A percentile compares a stretch with the other conserved stretches of the same genome.
Conservation (phyloP, 1,284 basidiomycete genomes). For the Leccinum variabile region DNA sequence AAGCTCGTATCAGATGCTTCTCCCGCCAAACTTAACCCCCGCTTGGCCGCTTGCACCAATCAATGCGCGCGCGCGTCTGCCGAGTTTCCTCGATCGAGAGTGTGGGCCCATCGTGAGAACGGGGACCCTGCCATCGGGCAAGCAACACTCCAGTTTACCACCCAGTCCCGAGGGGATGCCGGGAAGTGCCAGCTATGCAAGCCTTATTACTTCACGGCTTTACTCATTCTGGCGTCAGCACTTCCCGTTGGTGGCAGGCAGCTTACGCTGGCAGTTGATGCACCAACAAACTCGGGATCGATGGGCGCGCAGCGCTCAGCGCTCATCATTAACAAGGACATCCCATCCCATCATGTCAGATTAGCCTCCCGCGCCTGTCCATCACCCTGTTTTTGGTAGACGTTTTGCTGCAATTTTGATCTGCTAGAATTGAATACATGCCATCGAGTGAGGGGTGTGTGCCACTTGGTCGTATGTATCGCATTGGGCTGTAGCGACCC, state of each 20-base stretch:
- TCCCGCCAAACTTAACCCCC: conserved; percentile 17
- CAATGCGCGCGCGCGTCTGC: neutral
- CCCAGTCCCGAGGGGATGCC: conserved; percentile 26
- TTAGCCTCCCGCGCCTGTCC: conserved; percentile 20
- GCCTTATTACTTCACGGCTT: conserved; percentile 26
- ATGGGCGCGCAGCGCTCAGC: conserved; percentile 6
- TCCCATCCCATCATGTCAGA: conserved; percentile 21
- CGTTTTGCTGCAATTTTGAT: conserved; percentile 11
- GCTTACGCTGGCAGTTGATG: conserved; percentile 27
- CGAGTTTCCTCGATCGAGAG: neutral
- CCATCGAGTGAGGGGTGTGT: conserved; percentile 2
- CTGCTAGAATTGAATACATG: conserved; percentile 8
- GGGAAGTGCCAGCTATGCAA: conserved; percentile 19
- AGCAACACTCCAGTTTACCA: conserved; percentile 1
- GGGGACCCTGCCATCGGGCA: conserved; percentile 7
- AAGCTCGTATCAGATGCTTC: conserved; percentile 6
- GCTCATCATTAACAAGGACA: conserved; percentile 12
- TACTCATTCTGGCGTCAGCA: conserved; percentile 15
- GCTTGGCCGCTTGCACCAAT: conserved; percentile 10
- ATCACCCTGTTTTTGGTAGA: conserved; percentile 17
- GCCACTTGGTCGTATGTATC: conserved; percentile 2
- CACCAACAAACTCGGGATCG: conserved; percentile 22
- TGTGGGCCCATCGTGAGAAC: conserved; percentile 20
- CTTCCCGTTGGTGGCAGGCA: conserved; percentile 20
- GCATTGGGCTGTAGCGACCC: neutral